Conservation (phyloP, 2,329 filamentous ascomycete species). For the Chaetothyriales sp. region DNA sequence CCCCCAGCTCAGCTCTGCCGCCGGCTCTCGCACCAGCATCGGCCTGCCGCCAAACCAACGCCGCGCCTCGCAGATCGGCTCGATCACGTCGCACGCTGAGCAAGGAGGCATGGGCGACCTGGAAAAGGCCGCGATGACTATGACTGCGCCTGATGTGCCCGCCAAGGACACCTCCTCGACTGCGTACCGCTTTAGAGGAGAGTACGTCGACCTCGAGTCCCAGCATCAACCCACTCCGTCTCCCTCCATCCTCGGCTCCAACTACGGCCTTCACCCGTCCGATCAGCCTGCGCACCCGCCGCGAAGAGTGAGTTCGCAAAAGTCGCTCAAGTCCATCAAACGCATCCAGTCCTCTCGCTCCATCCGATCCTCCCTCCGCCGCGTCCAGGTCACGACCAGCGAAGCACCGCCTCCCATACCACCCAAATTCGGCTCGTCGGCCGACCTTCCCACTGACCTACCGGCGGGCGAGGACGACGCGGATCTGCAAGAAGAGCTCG, state of each 20-base stretch:
- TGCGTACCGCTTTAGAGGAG: conserved; percentile 12
- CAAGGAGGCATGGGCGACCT: conserved; percentile 16
- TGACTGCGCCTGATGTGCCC: neutral
- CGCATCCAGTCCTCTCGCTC: conserved; percentile 28
- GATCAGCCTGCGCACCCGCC: conserved; percentile 17
- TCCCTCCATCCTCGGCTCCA: conserved; percentile 14
- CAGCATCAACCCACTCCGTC: conserved; percentile 19
- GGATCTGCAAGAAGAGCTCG: conserved; percentile 52
- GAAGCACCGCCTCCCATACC: conserved; percentile 2
- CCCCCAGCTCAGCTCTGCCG: conserved; percentile 13
- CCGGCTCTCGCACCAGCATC: conserved; percentile 34
- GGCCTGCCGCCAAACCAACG: conserved; percentile 32
- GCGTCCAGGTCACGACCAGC: conserved; percentile 15
- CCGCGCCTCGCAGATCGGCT: conserved; percentile 19
- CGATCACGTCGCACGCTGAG: conserved; percentile 17
- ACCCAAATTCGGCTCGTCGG: conserved; percentile 17
- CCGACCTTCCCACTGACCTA: neutral
- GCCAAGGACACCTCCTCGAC: conserved; percentile 17
- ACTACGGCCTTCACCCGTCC: conserved; percentile 14
- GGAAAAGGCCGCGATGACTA: conserved; percentile 2
- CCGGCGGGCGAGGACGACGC: conserved; percentile 26
- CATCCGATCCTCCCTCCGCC: conserved; percentile 25
- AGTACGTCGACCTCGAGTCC: conserved; percentile 13
- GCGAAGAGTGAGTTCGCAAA: conserved; percentile 13
- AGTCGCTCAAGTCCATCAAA: conserved; percentile 15